phyloP scores from a whole-genome alignment of 257 asterid species.

The Gentiana macrophylla region DNA sequence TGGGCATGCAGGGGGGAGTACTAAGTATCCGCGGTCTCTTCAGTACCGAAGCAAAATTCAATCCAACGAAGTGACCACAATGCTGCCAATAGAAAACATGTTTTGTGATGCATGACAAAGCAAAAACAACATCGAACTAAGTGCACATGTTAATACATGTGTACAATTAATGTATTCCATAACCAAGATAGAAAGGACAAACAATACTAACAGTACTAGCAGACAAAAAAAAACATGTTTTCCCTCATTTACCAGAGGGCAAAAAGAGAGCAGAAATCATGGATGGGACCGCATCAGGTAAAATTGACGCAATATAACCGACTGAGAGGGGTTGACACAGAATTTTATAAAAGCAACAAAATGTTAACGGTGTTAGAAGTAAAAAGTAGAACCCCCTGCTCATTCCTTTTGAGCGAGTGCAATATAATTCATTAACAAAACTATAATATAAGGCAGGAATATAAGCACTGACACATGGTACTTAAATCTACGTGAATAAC shows the following conservation, averaged over 20 bases:
- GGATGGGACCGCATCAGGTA: neutral
- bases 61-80: slow-evolving; percentile 13
- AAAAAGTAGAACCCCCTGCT: no score
- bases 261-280: neutral
- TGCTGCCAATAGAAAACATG: slow-evolving; percentile 15
- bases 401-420: no score
- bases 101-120: slow-evolving; percentile 7
- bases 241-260: slow-evolving; percentile 7
- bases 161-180: neutral
- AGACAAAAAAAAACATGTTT: slow-evolving; percentile 1
- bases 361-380: no score
- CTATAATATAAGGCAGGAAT: no score
- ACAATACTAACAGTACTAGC: neutral
- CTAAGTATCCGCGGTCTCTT: slow-evolving; percentile 9
- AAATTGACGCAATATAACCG: no score
- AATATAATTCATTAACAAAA: no score
- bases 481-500: no score
- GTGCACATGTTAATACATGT: slow-evolving; percentile 3
- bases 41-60: slow-evolving; percentile 4
- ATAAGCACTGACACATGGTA: no score
- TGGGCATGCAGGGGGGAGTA: slow-evolving; percentile 11
- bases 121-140: slow-evolving; percentile 2
- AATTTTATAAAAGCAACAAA: no score
- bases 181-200: slow-evolving; percentile 1
- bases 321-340: no score